Conservation (phyloP, 106 monocot genomes). For the Chionographis japonica region DNA sequence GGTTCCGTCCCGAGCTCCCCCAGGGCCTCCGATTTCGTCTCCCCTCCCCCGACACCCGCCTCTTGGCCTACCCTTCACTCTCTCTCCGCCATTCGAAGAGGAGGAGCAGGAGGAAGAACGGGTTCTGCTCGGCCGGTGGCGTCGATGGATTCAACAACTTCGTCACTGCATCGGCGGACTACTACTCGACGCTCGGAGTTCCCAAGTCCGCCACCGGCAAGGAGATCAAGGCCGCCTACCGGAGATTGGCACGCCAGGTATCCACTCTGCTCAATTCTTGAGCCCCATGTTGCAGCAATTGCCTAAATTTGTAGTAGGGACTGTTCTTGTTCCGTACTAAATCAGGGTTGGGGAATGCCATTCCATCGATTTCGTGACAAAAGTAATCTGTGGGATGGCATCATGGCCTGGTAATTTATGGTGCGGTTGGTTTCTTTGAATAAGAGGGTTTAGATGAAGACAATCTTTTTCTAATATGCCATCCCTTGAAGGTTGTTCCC, state of each 20-base stretch:
- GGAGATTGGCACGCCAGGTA: slow-evolving; percentile 90
- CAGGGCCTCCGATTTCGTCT: slow-evolving; percentile 12
- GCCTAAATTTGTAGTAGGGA: too few species aligned
- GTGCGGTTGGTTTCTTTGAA: too few species aligned
- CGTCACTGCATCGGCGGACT: slow-evolving; percentile 52
- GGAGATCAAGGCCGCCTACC: slow-evolving; percentile 93
- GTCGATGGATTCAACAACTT: slow-evolving; percentile 1
- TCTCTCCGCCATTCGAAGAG: slow-evolving; percentile 8
- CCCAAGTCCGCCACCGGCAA: slow-evolving; percentile 66
- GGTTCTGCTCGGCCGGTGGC: not conserved
- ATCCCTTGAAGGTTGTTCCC: too few species aligned
- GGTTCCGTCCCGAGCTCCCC: slow-evolving; percentile 10
- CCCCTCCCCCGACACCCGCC: slow-evolving; percentile 6
- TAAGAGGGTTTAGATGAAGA: too few species aligned
- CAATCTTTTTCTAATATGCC: too few species aligned
- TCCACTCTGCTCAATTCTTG: not conserved
- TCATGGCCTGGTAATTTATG: too few species aligned
- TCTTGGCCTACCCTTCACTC: slow-evolving; percentile 8
- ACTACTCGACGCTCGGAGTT: slow-evolving; percentile 90
- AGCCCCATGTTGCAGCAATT: too few species aligned
- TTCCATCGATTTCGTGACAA: too few species aligned
- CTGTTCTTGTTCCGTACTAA: too few species aligned
- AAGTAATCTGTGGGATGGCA: too few species aligned
- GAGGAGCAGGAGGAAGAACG: slow-evolving; percentile 10
- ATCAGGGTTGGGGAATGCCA: too few species aligned